A percentile compares a stretch with the other conserved stretches of the same genome.
Evolutionary conservation across 139 green algal species (phyloP).

Genomic region (Pseudopediastrum boryanum): DNA sequence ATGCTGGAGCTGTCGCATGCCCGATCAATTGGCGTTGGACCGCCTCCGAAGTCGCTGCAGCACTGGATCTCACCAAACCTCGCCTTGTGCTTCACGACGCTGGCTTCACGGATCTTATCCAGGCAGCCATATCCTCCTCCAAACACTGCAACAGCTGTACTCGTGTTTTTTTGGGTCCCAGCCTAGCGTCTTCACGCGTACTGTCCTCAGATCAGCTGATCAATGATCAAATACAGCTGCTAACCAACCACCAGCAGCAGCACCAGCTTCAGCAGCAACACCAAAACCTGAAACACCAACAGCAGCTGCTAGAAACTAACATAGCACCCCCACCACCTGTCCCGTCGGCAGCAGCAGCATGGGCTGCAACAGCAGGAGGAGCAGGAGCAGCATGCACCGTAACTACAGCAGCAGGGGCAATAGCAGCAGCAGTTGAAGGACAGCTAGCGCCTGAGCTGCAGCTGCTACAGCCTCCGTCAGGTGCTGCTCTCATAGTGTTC

Average conservation of each 20-base stretch:
- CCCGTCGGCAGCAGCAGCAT: neutral
- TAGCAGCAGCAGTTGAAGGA: neutral
- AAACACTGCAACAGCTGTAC: no score
- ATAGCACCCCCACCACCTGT: neutral
- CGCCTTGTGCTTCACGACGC: no score
- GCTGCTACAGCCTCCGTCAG: slow-evolving; percentile 30
- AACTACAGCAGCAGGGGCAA: slow-evolving; percentile 9
- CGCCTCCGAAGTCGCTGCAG: slow-evolving; percentile 49
- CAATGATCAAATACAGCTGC: no score
- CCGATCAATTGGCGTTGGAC: slow-evolving; percentile 82
- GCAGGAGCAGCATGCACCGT: slow-evolving; percentile 13
- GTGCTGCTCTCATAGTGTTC: slow-evolving; percentile 55
- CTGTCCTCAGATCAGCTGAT: no score
- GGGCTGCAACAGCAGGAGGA: neutral
- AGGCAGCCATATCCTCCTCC: no score
- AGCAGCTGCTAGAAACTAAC: neutral
- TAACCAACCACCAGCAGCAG: no score
- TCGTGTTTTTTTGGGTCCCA: no score
- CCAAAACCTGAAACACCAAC: slow-evolving; percentile 3
- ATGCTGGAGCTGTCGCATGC: slow-evolving; percentile 65
- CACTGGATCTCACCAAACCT: slow-evolving; percentile 45
- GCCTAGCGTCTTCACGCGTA: no score
- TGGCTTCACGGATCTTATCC: no score
- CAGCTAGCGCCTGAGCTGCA: slow-evolving; percentile 32
- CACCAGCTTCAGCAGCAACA: no score